phyloP scores from a whole-genome alignment of 2,329 filamentous ascomycete species.

The Stagonosporopsis rhizophila region DNA sequence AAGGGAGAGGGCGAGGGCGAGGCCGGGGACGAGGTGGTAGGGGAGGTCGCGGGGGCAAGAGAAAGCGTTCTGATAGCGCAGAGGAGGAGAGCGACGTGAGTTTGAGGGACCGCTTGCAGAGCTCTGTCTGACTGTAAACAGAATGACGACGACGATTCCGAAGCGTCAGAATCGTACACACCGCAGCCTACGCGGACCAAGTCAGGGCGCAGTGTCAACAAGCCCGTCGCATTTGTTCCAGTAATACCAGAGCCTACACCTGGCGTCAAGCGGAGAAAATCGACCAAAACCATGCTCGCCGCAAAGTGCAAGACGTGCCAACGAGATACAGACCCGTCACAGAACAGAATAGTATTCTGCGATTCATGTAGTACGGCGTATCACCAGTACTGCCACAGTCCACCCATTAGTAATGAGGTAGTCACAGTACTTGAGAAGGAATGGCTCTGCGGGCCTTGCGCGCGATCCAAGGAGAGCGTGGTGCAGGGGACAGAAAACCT shows the following conservation, averaged over 20 bases:
- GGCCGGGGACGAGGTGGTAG: conserved; percentile 47
- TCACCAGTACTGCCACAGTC: conserved; percentile 83
- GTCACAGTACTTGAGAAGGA: conserved; percentile 70
- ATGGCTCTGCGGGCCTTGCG: conserved; percentile 75
- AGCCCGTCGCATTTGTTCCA: conserved; percentile 69
- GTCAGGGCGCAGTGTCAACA: conserved; percentile 75
- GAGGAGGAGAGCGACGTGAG: conserved; percentile 46
- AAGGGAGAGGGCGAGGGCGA: conserved; percentile 48
- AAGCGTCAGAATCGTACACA: conserved; percentile 56
- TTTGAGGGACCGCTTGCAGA: conserved; percentile 2
- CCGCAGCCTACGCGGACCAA: conserved; percentile 72
- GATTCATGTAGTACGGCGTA: conserved; percentile 81
- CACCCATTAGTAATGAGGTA: conserved; percentile 73
- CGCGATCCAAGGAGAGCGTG: conserved; percentile 39
- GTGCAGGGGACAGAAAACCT: conserved; percentile 48
- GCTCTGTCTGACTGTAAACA: conserved; percentile 28
- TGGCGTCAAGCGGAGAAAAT: conserved; percentile 64
- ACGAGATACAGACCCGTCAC: conserved; percentile 72
- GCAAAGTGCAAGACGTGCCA: conserved; percentile 75
- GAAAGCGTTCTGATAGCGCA: conserved; percentile 48
- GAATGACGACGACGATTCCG: conserved; percentile 43
- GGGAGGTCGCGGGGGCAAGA: conserved; percentile 47
- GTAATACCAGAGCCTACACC: conserved; percentile 58
- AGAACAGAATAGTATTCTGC: conserved; percentile 85
- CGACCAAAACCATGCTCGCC: conserved; percentile 58